Percentiles rank a stretch among this genome's conserved stretches.
Evolutionary conservation across 139 green algal species (phyloP).

Genomic region (Pycnococcus provasolii): DNA sequence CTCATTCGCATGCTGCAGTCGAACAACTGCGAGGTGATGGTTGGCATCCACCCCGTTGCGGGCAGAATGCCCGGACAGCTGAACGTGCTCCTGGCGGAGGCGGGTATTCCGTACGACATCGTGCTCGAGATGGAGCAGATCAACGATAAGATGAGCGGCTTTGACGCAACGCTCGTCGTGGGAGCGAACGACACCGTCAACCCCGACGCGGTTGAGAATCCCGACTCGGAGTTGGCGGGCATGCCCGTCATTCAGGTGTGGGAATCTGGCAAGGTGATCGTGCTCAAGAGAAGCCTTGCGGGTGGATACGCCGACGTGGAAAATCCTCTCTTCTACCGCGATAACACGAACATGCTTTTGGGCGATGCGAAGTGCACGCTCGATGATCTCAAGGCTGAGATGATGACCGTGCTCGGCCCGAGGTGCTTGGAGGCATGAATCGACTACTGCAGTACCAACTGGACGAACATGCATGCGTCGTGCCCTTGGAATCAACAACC

Average conservation of each 20-base stretch:
- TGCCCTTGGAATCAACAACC: too few relatives aligned
- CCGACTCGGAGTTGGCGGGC: slow-evolving; percentile 20
- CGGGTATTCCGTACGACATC: slow-evolving; percentile 29
- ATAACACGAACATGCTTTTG: slow-evolving; percentile 32
- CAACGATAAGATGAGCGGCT: slow-evolving; percentile 20
- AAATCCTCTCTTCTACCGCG: slow-evolving; percentile 30
- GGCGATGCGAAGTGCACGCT: slow-evolving; percentile 28
- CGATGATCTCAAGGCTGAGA: not conserved
- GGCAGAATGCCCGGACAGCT: slow-evolving; percentile 31
- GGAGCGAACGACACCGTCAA: slow-evolving; percentile 37
- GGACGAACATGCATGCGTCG: too few relatives aligned
- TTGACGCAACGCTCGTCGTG: slow-evolving; percentile 26
- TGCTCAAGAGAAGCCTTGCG: slow-evolving; percentile 26
- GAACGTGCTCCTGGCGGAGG: slow-evolving; percentile 33
- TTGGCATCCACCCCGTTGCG: slow-evolving; percentile 31
- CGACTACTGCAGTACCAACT: too few relatives aligned
- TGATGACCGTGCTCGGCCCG: too few relatives aligned
- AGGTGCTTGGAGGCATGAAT: too few relatives aligned
- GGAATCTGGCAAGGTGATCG: slow-evolving; percentile 20
- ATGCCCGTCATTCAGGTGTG: slow-evolving; percentile 34
- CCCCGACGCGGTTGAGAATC: slow-evolving; percentile 20
- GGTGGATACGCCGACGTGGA: slow-evolving; percentile 30
- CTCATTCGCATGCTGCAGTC: slow-evolving; percentile 20
- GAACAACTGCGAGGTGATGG: slow-evolving; percentile 19
- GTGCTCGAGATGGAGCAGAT: slow-evolving; percentile 33